These are phyloP conservation scores for Chytriomyces confervae DNA, from an alignment of 192 early-diverging fungal species.

Conservation along the genomic window DNA sequence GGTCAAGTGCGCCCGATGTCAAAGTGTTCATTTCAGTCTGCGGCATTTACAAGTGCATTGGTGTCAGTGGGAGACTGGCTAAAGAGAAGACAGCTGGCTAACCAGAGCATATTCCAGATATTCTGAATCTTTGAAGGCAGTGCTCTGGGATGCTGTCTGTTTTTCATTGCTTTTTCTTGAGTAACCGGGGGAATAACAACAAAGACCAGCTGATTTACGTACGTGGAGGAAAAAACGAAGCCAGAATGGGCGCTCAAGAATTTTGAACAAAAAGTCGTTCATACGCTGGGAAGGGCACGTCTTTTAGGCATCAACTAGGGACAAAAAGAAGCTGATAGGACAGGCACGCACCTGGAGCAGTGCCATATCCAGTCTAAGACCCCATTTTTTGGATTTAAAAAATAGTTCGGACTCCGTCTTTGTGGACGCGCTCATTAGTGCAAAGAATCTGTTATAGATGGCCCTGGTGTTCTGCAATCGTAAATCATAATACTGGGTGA, in stretches of 20 bases:
- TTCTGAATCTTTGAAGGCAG: background rate
- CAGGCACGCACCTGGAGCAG: background rate
- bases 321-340: background rate
- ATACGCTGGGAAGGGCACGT: background rate
- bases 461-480: background rate
- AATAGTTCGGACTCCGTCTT: background rate
- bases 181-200: background rate
- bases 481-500: background rate
- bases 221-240: slow-evolving; percentile 12
- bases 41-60: background rate
- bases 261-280: slow-evolving; percentile 16
- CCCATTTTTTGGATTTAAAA: background rate
- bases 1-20: background rate
- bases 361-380: background rate
- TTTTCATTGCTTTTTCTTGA: background rate
- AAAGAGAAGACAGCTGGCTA: background rate
- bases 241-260: slow-evolving; percentile 16
- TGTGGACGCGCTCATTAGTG: background rate
- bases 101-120: background rate
- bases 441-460: background rate
- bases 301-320: background rate
- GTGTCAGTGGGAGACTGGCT: background rate
- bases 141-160: background rate
- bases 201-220: background rate
- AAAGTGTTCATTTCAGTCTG: slow-evolving; percentile 1